phyloP scores from a whole-genome alignment of 768 basidiomycete genomes.

The Sarcodon sp. region DNA sequence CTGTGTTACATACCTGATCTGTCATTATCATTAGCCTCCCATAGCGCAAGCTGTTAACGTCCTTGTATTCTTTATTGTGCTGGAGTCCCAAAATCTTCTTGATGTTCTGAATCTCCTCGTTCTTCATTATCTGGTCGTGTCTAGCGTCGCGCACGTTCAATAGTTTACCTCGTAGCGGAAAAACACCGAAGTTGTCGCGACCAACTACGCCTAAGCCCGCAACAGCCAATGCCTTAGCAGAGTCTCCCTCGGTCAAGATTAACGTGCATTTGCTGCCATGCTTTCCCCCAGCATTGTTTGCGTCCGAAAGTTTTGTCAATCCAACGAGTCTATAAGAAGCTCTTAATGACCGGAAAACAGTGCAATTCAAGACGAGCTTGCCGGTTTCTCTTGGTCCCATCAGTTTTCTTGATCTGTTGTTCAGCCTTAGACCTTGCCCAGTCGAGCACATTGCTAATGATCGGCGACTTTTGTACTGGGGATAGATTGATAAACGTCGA shows the following conservation, averaged over 20 bases:
- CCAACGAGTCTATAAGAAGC: slow-evolving; percentile 57
- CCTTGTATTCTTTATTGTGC: slow-evolving; percentile 82
- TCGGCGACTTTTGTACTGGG: slow-evolving; percentile 75
- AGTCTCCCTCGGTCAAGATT: slow-evolving; percentile 98
- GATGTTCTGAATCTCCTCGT: slow-evolving; percentile 93
- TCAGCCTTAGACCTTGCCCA: slow-evolving; percentile 98
- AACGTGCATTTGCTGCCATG: slow-evolving; percentile 78
- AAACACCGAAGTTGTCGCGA: slow-evolving; percentile 94
- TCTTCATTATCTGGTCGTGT: slow-evolving; percentile 96
- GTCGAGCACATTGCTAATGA: slow-evolving; percentile 84
- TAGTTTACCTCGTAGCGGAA: slow-evolving; percentile 93
- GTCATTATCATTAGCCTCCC: slow-evolving; percentile 99
- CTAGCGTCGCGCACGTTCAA: slow-evolving; percentile 95
- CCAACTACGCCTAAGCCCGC: slow-evolving; percentile 93
- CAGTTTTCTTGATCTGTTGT: slow-evolving; percentile 91
- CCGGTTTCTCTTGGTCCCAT: slow-evolving; percentile 77
- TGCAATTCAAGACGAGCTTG: slow-evolving; percentile 15
- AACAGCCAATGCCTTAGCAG: slow-evolving; percentile 92
- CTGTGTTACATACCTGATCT: slow-evolving; percentile 64
- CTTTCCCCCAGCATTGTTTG: slow-evolving; percentile 90
- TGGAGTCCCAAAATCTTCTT: slow-evolving; percentile 97
- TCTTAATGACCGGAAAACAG: background rate
- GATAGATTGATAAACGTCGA: background rate
- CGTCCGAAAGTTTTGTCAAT: slow-evolving; percentile 87
- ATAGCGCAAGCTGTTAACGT: slow-evolving; percentile 62